Base-by-base conservation (phyloP, 2,329 filamentous ascomycete species). In the Exophiala sp. region DNA sequence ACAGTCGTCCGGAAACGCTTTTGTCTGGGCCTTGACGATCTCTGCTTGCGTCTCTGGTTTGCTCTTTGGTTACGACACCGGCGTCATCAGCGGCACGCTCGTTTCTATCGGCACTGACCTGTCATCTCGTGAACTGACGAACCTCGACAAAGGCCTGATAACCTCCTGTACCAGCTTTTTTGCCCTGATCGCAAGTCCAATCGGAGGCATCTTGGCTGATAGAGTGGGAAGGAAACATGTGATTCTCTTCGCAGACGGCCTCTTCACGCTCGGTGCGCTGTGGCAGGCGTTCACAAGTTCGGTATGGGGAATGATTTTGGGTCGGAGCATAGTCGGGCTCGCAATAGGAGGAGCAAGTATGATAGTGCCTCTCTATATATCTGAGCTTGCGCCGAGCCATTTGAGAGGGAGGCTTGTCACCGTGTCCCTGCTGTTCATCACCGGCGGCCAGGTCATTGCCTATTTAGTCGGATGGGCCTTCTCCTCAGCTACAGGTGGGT, bases 301-400 rank as follows among this genome's bases (percentile, higher is more conserved):
- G 19, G 69, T 74, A n/a, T 64, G 65, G 62, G 66, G 66, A 2
- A 74, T 74, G 71, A 69, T 74, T 38, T 30, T 65, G 27, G 72
- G 72, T 2, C 65, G 72, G 37, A 72, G 70, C 53, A 60, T 73
- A 55, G 69, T 75, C 43, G 72, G 72, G 13, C 60, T 75, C 46
- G 72, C 71, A 2, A 68, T 75, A 55, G 72, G 72, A 14, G 65
- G 65, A 42, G 71, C 72, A 21, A 88, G 83, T 63, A 86, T 94
- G 60, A 86, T 94, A 2, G 84, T 88, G 23, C 90, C 90, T 39
- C 68, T 96, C 60, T 95, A 95, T 68, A 91, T 96, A 52, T 84
- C 86, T 7, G 91, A 97, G 67, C 73, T 95, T 10, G 82, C 87
- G 2, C 90, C 91, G 0, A 80, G 86, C 1, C 75, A 80, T 18